These are phyloP conservation scores for Colletotrichum sp. DNA, from an alignment of 2,329 filamentous ascomycete species.

Conservation along the genomic window DNA sequence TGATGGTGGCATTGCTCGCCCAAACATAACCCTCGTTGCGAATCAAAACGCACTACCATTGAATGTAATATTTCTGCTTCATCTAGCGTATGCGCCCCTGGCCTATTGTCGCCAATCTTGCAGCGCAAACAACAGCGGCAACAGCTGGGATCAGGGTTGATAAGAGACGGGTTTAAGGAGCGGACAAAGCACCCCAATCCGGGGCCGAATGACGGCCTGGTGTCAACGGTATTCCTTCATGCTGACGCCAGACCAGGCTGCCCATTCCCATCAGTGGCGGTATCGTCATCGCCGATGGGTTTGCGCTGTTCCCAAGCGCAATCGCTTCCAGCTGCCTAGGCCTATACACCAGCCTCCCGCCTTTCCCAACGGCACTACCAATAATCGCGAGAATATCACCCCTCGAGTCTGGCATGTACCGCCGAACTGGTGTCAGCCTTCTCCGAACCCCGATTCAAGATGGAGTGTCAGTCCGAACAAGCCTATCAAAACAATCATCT, in stretches of 20 bases:
- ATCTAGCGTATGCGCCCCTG: not conserved
- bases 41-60: not conserved
- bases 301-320: not conserved
- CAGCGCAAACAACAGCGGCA: not conserved
- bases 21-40: not conserved
- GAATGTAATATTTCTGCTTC: conserved; percentile 4
- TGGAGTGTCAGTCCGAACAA: not conserved
- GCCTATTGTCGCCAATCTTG: conserved; percentile 4
- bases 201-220: not conserved
- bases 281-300: not conserved
- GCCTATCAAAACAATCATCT: not conserved
- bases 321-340: not conserved
- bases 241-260: not conserved
- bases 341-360: not conserved
- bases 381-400: not conserved
- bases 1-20: not conserved
- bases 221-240: not conserved
- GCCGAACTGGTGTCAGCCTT: not conserved
- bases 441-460: not conserved
- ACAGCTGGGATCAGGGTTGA: conserved; percentile 3
- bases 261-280: not conserved
- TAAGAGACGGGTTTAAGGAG: not conserved
- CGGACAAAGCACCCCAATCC: conserved; percentile 10
- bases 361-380: not conserved
- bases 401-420: not conserved